These are phyloP conservation scores for Pisolithus thermaeus DNA, from an alignment of 1,284 basidiomycete species.

Conservation along the genomic window DNA sequence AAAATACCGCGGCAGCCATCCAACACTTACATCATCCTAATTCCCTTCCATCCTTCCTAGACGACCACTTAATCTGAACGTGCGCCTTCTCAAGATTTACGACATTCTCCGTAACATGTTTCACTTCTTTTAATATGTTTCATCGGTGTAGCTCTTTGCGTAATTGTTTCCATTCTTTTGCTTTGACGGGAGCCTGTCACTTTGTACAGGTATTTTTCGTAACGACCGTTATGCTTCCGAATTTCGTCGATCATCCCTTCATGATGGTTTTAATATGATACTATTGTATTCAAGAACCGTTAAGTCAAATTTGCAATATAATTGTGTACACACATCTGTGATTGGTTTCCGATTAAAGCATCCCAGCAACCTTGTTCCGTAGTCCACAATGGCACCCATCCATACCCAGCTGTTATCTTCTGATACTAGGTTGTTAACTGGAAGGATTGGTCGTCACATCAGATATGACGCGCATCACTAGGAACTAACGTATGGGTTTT, in stretches of 20 bases:
- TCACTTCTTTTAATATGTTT: no score
- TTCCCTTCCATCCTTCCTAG: conserved; percentile 37
- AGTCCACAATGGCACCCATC: conserved; percentile 80
- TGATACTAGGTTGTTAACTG: no score
- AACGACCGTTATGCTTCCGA: neutral
- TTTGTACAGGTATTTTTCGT: neutral
- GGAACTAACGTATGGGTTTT: no score
- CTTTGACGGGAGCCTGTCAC: no score
- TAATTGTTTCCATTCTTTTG: no score
- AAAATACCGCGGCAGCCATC: conserved; percentile 38
- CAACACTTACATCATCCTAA: conserved; percentile 19
- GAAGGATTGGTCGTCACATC: no score
- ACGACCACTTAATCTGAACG: conserved; percentile 17
- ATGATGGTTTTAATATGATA: no score
- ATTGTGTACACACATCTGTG: neutral
- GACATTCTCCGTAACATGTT: no score
- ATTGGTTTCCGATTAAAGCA: neutral
- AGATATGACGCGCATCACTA: no score
- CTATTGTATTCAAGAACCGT: neutral
- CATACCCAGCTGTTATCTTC: conserved; percentile 55
- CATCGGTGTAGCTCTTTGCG: no score
- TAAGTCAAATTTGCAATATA: neutral
- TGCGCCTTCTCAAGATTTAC: neutral
- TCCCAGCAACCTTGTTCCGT: conserved; percentile 35
- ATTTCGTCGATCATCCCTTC: no score